Evolutionary conservation across 2,329 filamentous ascomycete genomes (phyloP).

Genomic region (Ophiosphaerella herpotricha): DNA sequence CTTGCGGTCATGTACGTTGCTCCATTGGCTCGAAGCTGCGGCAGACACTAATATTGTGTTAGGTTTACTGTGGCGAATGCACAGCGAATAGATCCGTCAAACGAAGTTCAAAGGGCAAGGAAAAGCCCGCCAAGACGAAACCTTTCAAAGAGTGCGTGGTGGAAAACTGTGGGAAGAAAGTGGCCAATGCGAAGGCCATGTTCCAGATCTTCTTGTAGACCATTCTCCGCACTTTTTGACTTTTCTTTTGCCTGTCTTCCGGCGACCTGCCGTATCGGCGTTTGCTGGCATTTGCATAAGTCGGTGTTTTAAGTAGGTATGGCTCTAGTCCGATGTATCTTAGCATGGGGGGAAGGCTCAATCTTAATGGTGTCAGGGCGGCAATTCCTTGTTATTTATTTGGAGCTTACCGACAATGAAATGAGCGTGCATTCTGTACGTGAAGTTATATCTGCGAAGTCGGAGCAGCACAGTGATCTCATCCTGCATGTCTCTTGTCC

Average conservation of each 20-base stretch:
- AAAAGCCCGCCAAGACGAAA: slow-evolving; percentile 34
- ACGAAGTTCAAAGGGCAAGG: slow-evolving; percentile 48
- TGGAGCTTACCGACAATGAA: too few species aligned
- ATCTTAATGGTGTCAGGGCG: too few species aligned
- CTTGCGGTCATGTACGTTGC: slow-evolving; percentile 82
- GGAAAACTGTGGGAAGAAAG: slow-evolving; percentile 48
- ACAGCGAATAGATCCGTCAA: slow-evolving; percentile 46
- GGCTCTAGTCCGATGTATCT: too few species aligned
- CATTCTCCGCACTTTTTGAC: not conserved
- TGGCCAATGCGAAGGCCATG: slow-evolving; percentile 41
- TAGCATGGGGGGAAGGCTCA: too few species aligned
- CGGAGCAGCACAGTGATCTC: slow-evolving; percentile 14
- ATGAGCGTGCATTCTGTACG: not conserved
- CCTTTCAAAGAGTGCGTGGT: slow-evolving; percentile 55
- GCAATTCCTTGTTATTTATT: too few species aligned
- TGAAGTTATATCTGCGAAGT: not conserved
- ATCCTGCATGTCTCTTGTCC: slow-evolving; percentile 13
- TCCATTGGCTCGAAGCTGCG: not conserved
- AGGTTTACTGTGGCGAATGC: slow-evolving; percentile 61
- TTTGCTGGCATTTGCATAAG: slow-evolving; percentile 26
- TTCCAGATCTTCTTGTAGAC: slow-evolving; percentile 48
- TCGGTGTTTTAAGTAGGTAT: slow-evolving; percentile 8
- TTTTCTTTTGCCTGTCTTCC: not conserved
- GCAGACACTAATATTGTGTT: slow-evolving; percentile 5
- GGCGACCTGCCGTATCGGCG: not conserved